A percentile compares a stretch with the other conserved stretches of the same genome.
Evolutionary conservation across 768 basidiomycete species (phyloP).

Genomic region (Lentinula aciculospora): DNA sequence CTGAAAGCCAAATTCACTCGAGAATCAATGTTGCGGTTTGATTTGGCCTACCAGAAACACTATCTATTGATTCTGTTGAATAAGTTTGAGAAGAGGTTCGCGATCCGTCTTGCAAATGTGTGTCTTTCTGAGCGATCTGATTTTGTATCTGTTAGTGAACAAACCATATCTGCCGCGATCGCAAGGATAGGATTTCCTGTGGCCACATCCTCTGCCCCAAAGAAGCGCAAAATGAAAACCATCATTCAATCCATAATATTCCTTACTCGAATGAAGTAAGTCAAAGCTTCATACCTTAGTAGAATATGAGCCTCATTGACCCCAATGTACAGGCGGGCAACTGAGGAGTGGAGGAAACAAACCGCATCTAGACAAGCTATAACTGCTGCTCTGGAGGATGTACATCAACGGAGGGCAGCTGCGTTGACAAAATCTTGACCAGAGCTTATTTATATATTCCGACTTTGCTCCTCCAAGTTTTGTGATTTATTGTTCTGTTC

Average conservation of each 20-base stretch:
- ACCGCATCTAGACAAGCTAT: conserved; percentile 56
- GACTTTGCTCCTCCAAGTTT: neutral
- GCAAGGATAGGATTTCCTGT: conserved; percentile 69
- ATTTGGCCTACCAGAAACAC: conserved; percentile 80
- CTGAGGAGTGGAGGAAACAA: conserved; percentile 60
- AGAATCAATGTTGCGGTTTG: conserved; percentile 73
- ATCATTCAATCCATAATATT: conserved; percentile 58
- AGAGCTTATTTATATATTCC: neutral
- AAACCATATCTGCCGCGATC: conserved; percentile 69
- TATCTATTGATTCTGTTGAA: conserved; percentile 76
- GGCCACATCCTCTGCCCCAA: conserved; percentile 31
- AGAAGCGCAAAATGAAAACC: conserved; percentile 48
- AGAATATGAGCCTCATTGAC: conserved; percentile 7
- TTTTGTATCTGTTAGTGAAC: conserved; percentile 42
- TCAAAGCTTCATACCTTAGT: neutral
- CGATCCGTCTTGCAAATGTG: neutral
- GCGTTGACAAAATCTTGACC: conserved; percentile 13
- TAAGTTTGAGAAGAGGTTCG: conserved; percentile 67
- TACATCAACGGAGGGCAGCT: conserved; percentile 44
- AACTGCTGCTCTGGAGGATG: conserved; percentile 63
- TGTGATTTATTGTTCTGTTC: neutral
- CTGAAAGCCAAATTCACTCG: conserved; percentile 88
- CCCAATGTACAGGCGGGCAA: conserved; percentile 42
- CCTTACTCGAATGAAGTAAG: conserved; percentile 59
- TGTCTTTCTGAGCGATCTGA: conserved; percentile 7